Evolutionary conservation across 73 alveolate genomes (phyloP), one percentile per base, ranked within the genome.

Genomic region (Blepharisma japonicum): DNA sequence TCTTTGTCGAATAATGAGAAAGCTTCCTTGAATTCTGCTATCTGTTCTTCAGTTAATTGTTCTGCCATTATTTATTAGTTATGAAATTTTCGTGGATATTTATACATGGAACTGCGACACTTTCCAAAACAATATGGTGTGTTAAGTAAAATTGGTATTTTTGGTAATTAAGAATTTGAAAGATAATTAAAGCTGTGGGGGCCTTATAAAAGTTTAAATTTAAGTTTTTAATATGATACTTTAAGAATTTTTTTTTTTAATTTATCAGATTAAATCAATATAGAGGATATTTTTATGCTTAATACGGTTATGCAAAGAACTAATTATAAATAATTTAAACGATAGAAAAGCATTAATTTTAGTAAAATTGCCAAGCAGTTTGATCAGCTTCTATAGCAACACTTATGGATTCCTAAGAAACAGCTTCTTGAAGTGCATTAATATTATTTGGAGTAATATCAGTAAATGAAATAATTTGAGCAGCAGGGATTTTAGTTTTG

Each of bases 1-100:
- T 95, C 99, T 87, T 90, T 88, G 85, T 96, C 99, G 87, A 96
- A 96, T 21, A 96, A 89, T 55, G 97, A 86, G 86, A 96, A 96
- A 6, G 98, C 98, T 81, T 96, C 98, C 89, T 91, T 97, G 78
- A 97, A 87, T 82, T 96, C 98, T 55, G 94, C 97, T 45, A 86
- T 86, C 86, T 96, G 95, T 68, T 93, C 98, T 72, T 89, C 97
- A 8, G 98, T 84, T 47, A 94, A 71, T 77, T 92, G 85, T 55
- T 87, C 92, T 39, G 91, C 97, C 97, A 90, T 90, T 84, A 18
- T 18, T 23, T 61, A 53, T 53, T 53, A 32, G 42, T 51, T 51
- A 61, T 14, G 47, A 61, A 61, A n/a, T 2, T 61, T 25, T 8
- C 3, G 18, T 14, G 74, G 74, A 2, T 61, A 14, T 61, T 61